These are phyloP conservation scores for Endocarpon pusillum DNA, from an alignment of 495 filamentous ascomycete species.

Conservation along the genomic window DNA sequence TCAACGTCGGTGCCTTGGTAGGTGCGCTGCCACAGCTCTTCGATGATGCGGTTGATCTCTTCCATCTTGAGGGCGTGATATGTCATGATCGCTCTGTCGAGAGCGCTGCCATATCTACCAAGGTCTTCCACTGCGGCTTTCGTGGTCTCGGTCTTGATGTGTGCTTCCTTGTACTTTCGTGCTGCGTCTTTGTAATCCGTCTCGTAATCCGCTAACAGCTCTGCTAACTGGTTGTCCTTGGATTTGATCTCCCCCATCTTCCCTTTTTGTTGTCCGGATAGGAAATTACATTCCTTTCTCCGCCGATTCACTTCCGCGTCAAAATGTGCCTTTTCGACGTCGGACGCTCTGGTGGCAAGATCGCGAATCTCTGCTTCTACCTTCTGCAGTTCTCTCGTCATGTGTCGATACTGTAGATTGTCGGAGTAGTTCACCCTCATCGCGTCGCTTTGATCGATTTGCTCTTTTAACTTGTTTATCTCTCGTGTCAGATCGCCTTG, in stretches of 20 bases:
- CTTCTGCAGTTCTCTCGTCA: slow-evolving; percentile 43
- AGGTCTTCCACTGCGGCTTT: slow-evolving; percentile 87
- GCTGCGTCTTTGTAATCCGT: slow-evolving; percentile 74
- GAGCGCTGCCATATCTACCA: slow-evolving; percentile 54
- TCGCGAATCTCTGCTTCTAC: slow-evolving; percentile 55
- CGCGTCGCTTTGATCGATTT: slow-evolving; percentile 57
- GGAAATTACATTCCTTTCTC: slow-evolving; percentile 40
- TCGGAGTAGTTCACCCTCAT: slow-evolving; percentile 71
- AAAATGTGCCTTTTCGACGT: slow-evolving; percentile 62
- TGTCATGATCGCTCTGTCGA: slow-evolving; percentile 93
- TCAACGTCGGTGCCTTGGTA: slow-evolving; percentile 98
- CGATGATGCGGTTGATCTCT: slow-evolving; percentile 88
- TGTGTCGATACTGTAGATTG: slow-evolving; percentile 69
- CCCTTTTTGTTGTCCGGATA: slow-evolving; percentile 41
- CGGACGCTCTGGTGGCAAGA: slow-evolving; percentile 63
- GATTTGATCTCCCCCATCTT: slow-evolving; percentile 57
- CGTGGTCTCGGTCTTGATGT: slow-evolving; percentile 83
- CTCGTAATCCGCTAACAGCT: slow-evolving; percentile 59
- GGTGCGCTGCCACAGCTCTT: slow-evolving; percentile 89
- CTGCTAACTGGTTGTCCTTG: slow-evolving; percentile 61
- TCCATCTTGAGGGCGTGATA: slow-evolving; percentile 96
- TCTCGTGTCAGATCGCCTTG: slow-evolving; percentile 43
- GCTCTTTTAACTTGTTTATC: slow-evolving; percentile 62
- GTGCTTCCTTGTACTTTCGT: slow-evolving; percentile 66
- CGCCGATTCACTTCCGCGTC: slow-evolving; percentile 45